Conservation (phyloP, 495 filamentous ascomycete species). For the Talaromyces liani region DNA sequence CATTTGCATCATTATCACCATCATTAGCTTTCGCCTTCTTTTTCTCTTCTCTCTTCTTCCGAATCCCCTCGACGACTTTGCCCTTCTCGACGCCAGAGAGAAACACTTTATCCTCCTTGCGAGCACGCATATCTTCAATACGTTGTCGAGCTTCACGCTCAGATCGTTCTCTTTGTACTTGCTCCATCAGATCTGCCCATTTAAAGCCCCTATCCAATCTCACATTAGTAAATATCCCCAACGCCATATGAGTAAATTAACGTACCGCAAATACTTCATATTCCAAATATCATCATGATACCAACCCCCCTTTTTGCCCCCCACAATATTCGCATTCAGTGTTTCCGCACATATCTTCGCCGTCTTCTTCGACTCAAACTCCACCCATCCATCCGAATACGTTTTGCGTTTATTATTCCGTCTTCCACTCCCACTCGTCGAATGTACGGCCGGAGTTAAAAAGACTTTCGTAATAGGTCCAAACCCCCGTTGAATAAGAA, state of each 20-base stretch:
- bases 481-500: constrained; percentile 68
- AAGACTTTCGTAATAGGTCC: constrained; percentile 73
- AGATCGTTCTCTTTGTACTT: constrained; percentile 73
- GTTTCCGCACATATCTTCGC: constrained; percentile 81
- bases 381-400: constrained; percentile 92
- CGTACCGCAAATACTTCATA: constrained; percentile 60
- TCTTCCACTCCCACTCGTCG: constrained; percentile 50
- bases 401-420: constrained; percentile 74
- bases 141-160: constrained; percentile 73
- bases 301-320: constrained; percentile 79
- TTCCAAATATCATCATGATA: constrained; percentile 95
- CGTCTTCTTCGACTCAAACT: constrained; percentile 68
- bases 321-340: constrained; percentile 74
- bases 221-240: background rate
- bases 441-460: constrained; percentile 69
- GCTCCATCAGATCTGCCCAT: constrained; percentile 60
- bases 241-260: background rate
- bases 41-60: constrained; percentile 56
- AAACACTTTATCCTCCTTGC: constrained; percentile 78
- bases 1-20: constrained; percentile 3
- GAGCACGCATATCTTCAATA: constrained; percentile 70
- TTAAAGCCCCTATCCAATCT: constrained; percentile 53
- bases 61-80: constrained; percentile 66
- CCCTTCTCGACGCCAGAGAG: constrained; percentile 75
- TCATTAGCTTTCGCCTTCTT: constrained; percentile 31